A percentile compares a stretch with the other conserved stretches of the same genome.
Evolutionary conservation across 2,329 filamentous ascomycete species (phyloP).

Genomic region (Phaeosphaeriaceae sp.): DNA sequence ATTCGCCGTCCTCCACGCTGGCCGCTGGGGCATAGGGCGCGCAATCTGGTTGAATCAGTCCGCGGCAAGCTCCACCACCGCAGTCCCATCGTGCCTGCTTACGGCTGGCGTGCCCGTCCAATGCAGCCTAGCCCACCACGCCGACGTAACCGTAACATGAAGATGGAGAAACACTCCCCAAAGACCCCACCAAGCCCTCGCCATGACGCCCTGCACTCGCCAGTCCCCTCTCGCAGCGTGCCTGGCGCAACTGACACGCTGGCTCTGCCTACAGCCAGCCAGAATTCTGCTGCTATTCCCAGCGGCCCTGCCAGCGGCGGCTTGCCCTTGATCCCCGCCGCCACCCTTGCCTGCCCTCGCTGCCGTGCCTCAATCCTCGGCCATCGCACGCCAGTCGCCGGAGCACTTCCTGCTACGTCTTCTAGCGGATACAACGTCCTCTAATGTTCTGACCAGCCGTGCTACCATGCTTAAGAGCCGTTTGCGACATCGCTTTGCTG

Average conservation of each 20-base stretch:
- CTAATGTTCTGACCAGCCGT: slow-evolving; percentile 43
- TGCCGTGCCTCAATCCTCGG: slow-evolving; percentile 37
- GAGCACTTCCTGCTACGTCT: slow-evolving; percentile 40
- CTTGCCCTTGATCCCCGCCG: slow-evolving; percentile 23
- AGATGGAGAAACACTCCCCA: slow-evolving; percentile 31
- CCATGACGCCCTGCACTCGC: slow-evolving; percentile 35
- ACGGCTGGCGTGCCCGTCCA: slow-evolving; percentile 15
- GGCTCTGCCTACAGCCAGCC: slow-evolving; percentile 14
- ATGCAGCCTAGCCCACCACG: slow-evolving; percentile 27
- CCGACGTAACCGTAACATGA: slow-evolving; percentile 44
- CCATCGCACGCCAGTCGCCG: slow-evolving; percentile 33
- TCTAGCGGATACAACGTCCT: slow-evolving; percentile 51
- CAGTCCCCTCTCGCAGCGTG: slow-evolving; percentile 22
- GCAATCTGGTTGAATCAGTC: slow-evolving; percentile 37
- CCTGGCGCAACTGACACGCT: slow-evolving; percentile 30
- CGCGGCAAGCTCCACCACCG: slow-evolving; percentile 23
- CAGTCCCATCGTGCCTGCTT: slow-evolving; percentile 19
- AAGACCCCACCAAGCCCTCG: slow-evolving; percentile 36
- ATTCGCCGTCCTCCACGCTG: slow-evolving; percentile 8
- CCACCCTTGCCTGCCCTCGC: slow-evolving; percentile 37
- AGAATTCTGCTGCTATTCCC: slow-evolving; percentile 4
- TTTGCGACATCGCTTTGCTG: slow-evolving; percentile 48
- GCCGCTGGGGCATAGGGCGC: slow-evolving; percentile 16
- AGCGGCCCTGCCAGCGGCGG: slow-evolving; percentile 12
- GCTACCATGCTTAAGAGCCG: slow-evolving; percentile 48